Base-by-base conservation (phyloP, 169 alveolate species). In the Cryptosporidium xiaoi region DNA sequence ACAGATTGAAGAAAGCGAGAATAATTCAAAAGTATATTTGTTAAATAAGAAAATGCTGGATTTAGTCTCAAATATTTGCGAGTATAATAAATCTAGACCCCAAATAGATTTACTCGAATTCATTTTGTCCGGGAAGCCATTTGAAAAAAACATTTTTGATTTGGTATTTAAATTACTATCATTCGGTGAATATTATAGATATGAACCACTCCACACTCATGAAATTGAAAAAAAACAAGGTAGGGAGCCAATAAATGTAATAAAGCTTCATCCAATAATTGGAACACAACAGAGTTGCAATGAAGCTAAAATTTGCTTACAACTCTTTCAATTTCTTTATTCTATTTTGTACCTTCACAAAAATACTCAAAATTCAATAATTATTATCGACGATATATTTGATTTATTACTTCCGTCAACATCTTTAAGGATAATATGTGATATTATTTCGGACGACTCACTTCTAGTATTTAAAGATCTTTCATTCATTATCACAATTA, bases 251-350 rank as follows among this genome's bases (percentile, higher is more conserved):
- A 5, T 5, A 20, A 16, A 0, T n/a, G 20, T 16, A 53, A n/a
- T 53, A 53, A 53, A 53, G 8, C 55, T 51, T 51, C 51, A 51
- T 53, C 66, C 83, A 53, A 69, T 33, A 53, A 10, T 69, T 29
- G 83, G 51, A 53, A 53, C 27, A 51, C 33, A 48, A 12, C 83
- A 69, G 51, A 34, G 56, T 13, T 69, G 51, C 51, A 34, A 51
- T 29, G 83, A 69, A 34, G 83, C 83, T n/a, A 69, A 69, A 55
- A 69, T 69, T 24, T 51, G 34, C 29, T 69, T 69, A 33, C 83
- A 69, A 69, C 55, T 69, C 16, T 69, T 66, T 27, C 83, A 69
- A 36, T 51, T 69, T 27, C 51, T 69, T 20, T 69, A 69, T 56
- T 51, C 55, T 15, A 69, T 69, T 51, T 69, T 69, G 18, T 50